Percentiles rank a stretch among this genome's conserved stretches.
Evolutionary conservation across 192 early-diverging fungal species (phyloP).

Genomic region (Chytriomyces sp.): DNA sequence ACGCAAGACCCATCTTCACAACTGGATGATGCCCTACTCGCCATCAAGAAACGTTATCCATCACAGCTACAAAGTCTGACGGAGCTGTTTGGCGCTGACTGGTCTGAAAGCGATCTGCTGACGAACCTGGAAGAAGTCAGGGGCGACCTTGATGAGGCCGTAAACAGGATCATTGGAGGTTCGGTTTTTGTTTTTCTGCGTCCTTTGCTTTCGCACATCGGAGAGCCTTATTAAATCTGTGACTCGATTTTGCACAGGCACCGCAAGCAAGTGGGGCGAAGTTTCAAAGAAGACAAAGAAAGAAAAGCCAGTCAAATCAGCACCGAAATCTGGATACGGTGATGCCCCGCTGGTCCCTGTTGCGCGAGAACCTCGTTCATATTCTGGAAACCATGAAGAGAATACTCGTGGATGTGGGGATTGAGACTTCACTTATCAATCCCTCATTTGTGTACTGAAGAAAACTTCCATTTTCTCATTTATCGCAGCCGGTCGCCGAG

Average conservation of each 20-base stretch:
- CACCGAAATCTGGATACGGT: slow-evolving; percentile 10
- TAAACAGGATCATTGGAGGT: slow-evolving; percentile 83
- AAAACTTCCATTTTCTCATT: not conserved
- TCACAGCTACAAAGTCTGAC: slow-evolving; percentile 43
- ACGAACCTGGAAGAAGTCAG: slow-evolving; percentile 81
- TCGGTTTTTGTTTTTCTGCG: slow-evolving; percentile 19
- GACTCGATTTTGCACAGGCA: slow-evolving; percentile 22
- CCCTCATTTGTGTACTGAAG: slow-evolving; percentile 26
- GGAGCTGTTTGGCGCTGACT: slow-evolving; percentile 60
- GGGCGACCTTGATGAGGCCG: slow-evolving; percentile 83
- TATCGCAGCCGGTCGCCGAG: slow-evolving; percentile 50
- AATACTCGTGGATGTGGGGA: slow-evolving; percentile 65
- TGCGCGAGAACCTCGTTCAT: slow-evolving; percentile 59
- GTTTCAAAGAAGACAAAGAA: slow-evolving; percentile 31
- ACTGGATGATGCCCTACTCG: slow-evolving; percentile 32
- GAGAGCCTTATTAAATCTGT: not conserved
- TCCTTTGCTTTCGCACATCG: not conserved
- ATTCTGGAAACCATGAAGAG: slow-evolving; percentile 33
- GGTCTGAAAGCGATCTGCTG: slow-evolving; percentile 88
- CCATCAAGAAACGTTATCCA: slow-evolving; percentile 26
- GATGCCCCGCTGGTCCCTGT: slow-evolving; percentile 1
- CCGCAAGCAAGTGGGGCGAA: slow-evolving; percentile 37
- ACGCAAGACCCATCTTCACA: not conserved
- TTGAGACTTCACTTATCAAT: not conserved
- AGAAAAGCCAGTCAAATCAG: slow-evolving; percentile 26